Base-by-base conservation (phyloP, 2,329 filamentous ascomycete species). In the Elsinoe batatas region DNA sequence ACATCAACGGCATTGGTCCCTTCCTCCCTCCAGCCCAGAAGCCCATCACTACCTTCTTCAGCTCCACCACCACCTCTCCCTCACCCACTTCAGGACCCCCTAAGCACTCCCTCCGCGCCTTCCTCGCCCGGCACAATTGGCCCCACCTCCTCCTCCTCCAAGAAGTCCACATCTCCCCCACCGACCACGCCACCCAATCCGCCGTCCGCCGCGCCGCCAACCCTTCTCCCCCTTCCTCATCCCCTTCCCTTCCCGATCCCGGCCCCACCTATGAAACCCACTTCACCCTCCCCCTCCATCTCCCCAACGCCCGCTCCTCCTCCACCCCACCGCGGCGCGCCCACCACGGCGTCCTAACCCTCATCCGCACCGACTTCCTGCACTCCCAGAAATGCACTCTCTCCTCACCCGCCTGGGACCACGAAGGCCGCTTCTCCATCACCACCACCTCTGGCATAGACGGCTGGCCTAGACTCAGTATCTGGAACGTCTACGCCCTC, bases 401-500 rank as follows among this genome's bases (percentile, higher is more conserved):
- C 0, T 67, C 73, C 6, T 69, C 67, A 0, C 74, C 77, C 0
- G 64, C 70, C 8, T 80, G 76, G 77, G 77, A 80, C 54, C 60
- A 66, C 1, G 77, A 80, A 68, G 78, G 77, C 3, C 71, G 77
- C 0, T 69, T 80, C 4, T 68, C 72, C n/a, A 66, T 80, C 18
- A 67, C 75, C 11, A 72, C 78, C 61, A 67, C 64, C 1, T 64
- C 30, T 7, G 44, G 37, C 3, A 18, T 15, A 2, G n/a, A 33
- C 8, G 18, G 53, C 8, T 49, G 57, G n/a, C 60, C 59, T 7
- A 71, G 67, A 33, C 57, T 79, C 0, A 73, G 74, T 1, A 63
- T 81, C 18, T 69, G 79, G 62, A 79, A 80, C 59, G 69, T 79
- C 30, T 80, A 79, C 60, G 74, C 75, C 38, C 73, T 79, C 11